Evolutionary conservation across 2,329 filamentous ascomycete genomes (phyloP), one percentile per base, ranked within the genome.

Genomic region (Aspergillus texensis): DNA sequence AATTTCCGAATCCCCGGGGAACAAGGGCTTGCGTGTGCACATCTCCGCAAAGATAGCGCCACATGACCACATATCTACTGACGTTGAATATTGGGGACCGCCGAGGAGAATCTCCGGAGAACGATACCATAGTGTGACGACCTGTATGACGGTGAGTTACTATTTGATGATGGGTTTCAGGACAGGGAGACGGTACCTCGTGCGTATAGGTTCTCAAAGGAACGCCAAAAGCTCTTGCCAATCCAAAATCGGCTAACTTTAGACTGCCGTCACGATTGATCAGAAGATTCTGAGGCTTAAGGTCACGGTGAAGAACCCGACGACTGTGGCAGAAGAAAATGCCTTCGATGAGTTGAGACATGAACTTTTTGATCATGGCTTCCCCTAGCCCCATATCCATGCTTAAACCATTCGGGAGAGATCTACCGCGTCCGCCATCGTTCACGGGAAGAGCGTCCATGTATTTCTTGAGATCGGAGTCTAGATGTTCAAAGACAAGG

Each of bases 11-110:
- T 97, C 93, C 62, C 93, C 93, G 12, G 93, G 93, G 83, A 97
- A 97, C 52, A 97, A 84, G 6, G 93, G 93, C 81, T 96, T 96
- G 73, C 92, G 88, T 1, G 93, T 97, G 80, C 92, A 96, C 94
- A 97, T 97, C 80, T 97, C 93, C 10, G 94, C 93, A 78, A 97
- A 96, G 79, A 97, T 97, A 78, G 93, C 95, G 65, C 93, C 93
- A 57, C 94, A 89, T 34, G 92, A 95, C 93, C 93, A 97, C 91
- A 97, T 97, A 75, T 97, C 93, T 46, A 97, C 93, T 62, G 93
- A 93, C 12, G 93, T 97, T 16, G 92, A 95, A 81, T 97, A 97
- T 78, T 96, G 93, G 58, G 93, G 89, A 62, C 93, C 93, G 75
- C 93, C 93, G 1, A 97, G 88, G 21, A 97, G 85, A 79, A 97